Evolutionary conservation across 202 grass and related monocot species (phyloP).

Genomic region (Carex arenaria): DNA sequence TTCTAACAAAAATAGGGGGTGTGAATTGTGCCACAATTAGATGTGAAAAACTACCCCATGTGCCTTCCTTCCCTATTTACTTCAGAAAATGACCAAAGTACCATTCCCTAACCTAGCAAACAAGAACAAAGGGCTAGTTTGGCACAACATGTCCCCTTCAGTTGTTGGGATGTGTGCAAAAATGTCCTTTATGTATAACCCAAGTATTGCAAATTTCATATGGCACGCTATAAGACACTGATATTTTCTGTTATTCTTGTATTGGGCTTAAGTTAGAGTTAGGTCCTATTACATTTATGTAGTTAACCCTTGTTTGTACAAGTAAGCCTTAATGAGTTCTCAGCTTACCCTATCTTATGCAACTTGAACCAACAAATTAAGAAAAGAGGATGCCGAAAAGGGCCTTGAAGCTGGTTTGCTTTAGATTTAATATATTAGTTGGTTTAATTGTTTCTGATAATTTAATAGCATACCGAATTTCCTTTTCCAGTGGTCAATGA

Average conservation of each 20-base stretch:
- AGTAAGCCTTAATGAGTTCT: not conserved
- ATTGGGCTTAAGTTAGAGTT: not conserved
- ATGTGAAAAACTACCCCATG: not conserved
- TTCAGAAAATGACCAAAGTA: not conserved
- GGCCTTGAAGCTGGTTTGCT: not conserved
- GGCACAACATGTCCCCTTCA: not conserved
- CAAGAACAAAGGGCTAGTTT: not conserved
- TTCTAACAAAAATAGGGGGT: not conserved
- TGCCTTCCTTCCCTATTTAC: not conserved
- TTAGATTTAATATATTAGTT: not conserved
- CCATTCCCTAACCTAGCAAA: not conserved
- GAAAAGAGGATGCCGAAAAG: not conserved
- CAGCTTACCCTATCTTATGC: not conserved
- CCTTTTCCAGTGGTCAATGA: slow-evolving; percentile 87
- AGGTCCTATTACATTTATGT: not conserved
- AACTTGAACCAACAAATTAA: slow-evolving; percentile 7
- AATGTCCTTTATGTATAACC: not conserved
- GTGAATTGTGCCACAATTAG: not conserved
- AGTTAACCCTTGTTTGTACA: not conserved
- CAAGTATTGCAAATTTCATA: not conserved
- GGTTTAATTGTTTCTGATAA: not conserved
- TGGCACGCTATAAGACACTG: not conserved
- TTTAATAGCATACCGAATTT: slow-evolving; percentile 3
- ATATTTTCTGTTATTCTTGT: not conserved
- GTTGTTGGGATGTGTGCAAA: not conserved